These are phyloP conservation scores for Sugiyamaella grinbergsii DNA, from an alignment of 1,139 yeast genomes.

Conservation along the genomic window DNA sequence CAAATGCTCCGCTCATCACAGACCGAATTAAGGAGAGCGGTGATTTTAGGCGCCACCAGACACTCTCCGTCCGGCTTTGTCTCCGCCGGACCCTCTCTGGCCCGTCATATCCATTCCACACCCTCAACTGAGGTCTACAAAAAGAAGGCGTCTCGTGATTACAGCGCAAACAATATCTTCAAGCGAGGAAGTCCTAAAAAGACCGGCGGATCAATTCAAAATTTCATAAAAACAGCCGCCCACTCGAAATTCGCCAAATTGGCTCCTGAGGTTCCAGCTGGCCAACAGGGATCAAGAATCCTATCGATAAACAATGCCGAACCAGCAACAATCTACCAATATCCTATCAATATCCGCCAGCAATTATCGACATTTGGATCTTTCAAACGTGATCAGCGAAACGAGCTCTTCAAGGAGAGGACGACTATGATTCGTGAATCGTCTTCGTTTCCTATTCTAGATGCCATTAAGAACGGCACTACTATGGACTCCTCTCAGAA, in stretches of 20 bases:
- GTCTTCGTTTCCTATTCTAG: slow-evolving; percentile 41
- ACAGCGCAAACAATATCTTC: slow-evolving; percentile 28
- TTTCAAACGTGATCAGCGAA: slow-evolving; percentile 54
- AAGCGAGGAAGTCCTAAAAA: slow-evolving; percentile 39
- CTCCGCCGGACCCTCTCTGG: slow-evolving; percentile 11
- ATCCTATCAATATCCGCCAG: slow-evolving; percentile 30
- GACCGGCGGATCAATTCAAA: slow-evolving; percentile 38
- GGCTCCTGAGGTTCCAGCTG: slow-evolving; percentile 33
- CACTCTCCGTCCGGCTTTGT: too few species aligned
- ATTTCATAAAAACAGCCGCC: slow-evolving; percentile 39
- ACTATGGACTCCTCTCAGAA: slow-evolving; percentile 46
- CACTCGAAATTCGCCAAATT: slow-evolving; percentile 32
- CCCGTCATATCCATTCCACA: slow-evolving; percentile 23
- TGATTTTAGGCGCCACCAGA: too few species aligned
- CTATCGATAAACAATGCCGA: slow-evolving; percentile 22
- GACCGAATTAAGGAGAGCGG: neutral
- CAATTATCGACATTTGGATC: slow-evolving; percentile 47
- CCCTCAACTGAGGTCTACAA: slow-evolving; percentile 28
- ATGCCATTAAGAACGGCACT: slow-evolving; percentile 36
- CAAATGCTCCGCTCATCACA: slow-evolving; percentile 14
- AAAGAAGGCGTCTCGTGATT: slow-evolving; percentile 25
- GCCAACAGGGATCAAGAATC: slow-evolving; percentile 14
- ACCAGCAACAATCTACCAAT: slow-evolving; percentile 28
- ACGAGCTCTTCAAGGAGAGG: slow-evolving; percentile 53
- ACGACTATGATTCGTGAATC: slow-evolving; percentile 47